Conservation (phyloP, 2,329 filamentous ascomycete species). For the Epicoccum nigrum region DNA sequence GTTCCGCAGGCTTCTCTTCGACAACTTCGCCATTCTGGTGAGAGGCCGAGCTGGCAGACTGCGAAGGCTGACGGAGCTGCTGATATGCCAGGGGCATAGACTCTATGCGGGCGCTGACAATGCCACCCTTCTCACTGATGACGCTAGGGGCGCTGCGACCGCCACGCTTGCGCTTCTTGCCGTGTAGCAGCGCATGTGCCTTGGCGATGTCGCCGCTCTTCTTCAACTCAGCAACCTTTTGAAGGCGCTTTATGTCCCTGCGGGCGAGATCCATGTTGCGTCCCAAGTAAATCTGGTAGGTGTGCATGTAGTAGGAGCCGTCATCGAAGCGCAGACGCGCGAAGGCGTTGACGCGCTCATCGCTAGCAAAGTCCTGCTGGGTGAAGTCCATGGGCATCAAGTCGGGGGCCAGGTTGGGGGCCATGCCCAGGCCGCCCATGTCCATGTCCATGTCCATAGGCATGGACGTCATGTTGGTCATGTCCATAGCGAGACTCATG, state of each 20-base stretch:
- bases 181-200: constrained; percentile 33
- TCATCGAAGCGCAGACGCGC: constrained; percentile 75
- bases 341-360: constrained; percentile 61
- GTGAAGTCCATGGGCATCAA: constrained; percentile 20
- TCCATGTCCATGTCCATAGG: constrained; percentile 23
- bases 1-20: constrained; percentile 36
- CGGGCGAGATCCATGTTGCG: constrained; percentile 63
- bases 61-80: constrained; percentile 48
- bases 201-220: constrained; percentile 33
- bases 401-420: constrained; percentile 5
- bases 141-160: constrained; percentile 63
- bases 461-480: constrained; percentile 12
- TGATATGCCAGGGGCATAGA: constrained; percentile 44
- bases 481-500: constrained; percentile 18
- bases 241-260: constrained; percentile 60
- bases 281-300: constrained; percentile 73
- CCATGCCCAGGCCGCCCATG: constrained; percentile 18
- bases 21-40: constrained; percentile 44
- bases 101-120: constrained; percentile 54
- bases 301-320: constrained; percentile 80
- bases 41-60: constrained; percentile 59
- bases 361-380: constrained; percentile 18
- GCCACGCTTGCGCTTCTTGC: constrained; percentile 56
- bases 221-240: constrained; percentile 34
- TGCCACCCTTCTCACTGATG: constrained; percentile 72